Evolutionary conservation across 1,139 yeast species (phyloP).

Genomic region (Blastobotrys petasosporus): DNA sequence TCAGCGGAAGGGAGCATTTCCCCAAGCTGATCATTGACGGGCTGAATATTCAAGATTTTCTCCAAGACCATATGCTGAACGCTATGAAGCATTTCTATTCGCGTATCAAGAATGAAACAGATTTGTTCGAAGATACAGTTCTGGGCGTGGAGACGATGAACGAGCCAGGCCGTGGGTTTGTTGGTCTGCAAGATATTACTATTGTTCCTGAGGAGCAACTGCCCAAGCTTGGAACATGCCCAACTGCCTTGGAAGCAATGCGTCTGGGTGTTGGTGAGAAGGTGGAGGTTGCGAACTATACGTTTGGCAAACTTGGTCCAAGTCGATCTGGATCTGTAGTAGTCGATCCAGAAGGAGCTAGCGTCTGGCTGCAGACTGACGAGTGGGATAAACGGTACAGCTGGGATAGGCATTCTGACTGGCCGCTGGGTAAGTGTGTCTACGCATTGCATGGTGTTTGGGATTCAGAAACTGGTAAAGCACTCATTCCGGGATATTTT

Average conservation of each 20-base stretch:
- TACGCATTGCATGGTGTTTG: conserved; percentile 75
- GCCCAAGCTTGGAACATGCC: conserved; percentile 32
- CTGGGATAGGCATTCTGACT: conserved; percentile 52
- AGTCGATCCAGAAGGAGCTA: conserved; percentile 61
- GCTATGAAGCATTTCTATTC: conserved; percentile 51
- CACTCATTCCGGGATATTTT: conserved; percentile 45
- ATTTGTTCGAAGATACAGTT: conserved; percentile 46
- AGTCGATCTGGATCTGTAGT: conserved; percentile 48
- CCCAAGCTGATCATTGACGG: conserved; percentile 65
- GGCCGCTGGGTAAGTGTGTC: conserved; percentile 68
- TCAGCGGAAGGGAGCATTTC: conserved; percentile 65
- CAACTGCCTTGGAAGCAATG: conserved; percentile 33
- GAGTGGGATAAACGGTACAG: conserved; percentile 56
- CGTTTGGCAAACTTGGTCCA: conserved; percentile 69
- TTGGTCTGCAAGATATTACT: conserved; percentile 29
- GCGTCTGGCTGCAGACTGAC: conserved; percentile 54
- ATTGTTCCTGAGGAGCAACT: conserved; percentile 29
- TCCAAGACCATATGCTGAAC: conserved; percentile 56
- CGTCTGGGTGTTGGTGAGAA: conserved; percentile 67
- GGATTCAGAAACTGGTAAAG: conserved; percentile 42
- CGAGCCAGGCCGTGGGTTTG: conserved; percentile 49
- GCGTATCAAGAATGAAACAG: conserved; percentile 46
- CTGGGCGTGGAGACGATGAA: conserved; percentile 76
- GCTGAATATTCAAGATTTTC: conserved; percentile 63
- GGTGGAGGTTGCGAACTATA: conserved; percentile 59